Base-by-base conservation (phyloP, 352 stramenopile species). In the Phytophthora sp. region DNA sequence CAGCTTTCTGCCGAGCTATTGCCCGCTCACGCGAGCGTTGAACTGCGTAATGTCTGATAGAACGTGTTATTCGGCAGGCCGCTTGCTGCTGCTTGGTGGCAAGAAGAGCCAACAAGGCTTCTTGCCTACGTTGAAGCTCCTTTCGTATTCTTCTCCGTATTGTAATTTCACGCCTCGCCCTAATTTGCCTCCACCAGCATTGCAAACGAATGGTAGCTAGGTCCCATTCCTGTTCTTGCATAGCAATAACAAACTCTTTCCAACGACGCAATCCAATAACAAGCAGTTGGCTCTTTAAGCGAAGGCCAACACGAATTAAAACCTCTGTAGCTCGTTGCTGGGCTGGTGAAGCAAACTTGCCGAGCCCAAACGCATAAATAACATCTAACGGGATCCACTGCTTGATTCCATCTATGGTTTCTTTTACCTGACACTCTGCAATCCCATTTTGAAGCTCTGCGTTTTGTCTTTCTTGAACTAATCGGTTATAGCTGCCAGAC, bases 311-410 rank as follows among this genome's bases (percentile, higher is more conserved):
- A 10, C 69, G 72, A 50, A 72, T 74, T 7, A 92, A 57, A 8
- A 88, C 20, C 15, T 78, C 38, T 1, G 78, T 64, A 6, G 83
- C 83, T 32, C 75, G 72, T 35, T 92, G 80, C 17, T 92, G 83
- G 3, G 76, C 83, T 12, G 73, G 72, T 1, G 83, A 92, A 4
- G 83, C 79, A 59, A 88, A 89, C 46, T 78, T 74, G 1, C 80
- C 83, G 0, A 84, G 46, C 0, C 83, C 83, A 48, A 79, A 76
- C 13, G 69, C 70, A 30, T 92, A 90, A 48, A 92, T 78, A 13
- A 87, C 66, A 20, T 92, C 83, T 7, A 92, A 73, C 6, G 83
- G 80, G 5, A 92, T 62, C 62, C 69, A 87, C 30, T 79, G 71
- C 31, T 72, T 79, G 45, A 92, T 78, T 21, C 88, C 80, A 3